Percentiles rank a stretch among this genome's conserved stretches.
phyloP scores from a whole-genome alignment of 495 filamentous ascomycete species.

The Talaromyces wortmannii region DNA sequence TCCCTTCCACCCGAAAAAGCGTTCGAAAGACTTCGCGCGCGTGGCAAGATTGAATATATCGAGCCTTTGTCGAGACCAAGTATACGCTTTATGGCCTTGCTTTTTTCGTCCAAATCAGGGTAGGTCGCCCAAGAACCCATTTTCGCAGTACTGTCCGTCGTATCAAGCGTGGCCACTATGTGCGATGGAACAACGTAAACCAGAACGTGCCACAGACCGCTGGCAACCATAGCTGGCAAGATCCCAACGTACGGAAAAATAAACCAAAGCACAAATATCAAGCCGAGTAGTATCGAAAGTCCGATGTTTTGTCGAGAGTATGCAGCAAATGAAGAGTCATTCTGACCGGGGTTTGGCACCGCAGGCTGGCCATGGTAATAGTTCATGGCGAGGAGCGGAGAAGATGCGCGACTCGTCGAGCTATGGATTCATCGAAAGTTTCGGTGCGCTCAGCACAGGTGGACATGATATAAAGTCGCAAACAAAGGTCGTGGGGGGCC shows the following conservation, averaged over 20 bases:
- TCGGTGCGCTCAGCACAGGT: not conserved
- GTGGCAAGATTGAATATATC: constrained; percentile 42
- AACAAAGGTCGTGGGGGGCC: not conserved
- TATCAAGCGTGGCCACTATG: constrained; percentile 54
- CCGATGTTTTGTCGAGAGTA: constrained; percentile 20
- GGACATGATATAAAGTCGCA: not conserved
- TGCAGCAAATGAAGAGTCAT: constrained; percentile 27
- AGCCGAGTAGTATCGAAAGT: constrained; percentile 15
- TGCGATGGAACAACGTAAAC: constrained; percentile 54
- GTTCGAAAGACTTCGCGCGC: constrained; percentile 32
- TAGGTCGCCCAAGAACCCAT: constrained; percentile 14
- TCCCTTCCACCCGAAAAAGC: constrained; percentile 31
- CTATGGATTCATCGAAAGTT: not conserved
- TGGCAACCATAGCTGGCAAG: constrained; percentile 18
- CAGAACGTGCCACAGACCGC: constrained; percentile 51
- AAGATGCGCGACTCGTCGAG: not conserved
- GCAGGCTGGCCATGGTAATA: constrained; percentile 21
- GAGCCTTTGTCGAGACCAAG: constrained; percentile 53
- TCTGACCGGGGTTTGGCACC: constrained; percentile 21
- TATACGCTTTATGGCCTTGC: constrained; percentile 58
- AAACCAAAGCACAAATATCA: constrained; percentile 15
- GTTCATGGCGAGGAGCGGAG: constrained; percentile 30
- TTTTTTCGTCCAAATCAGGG: constrained; percentile 41
- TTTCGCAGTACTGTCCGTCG: constrained; percentile 16
- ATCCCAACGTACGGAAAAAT: constrained; percentile 23